Evolutionary conservation across 306 rosid species (phyloP).

Genomic region (Medicago lupulina): DNA sequence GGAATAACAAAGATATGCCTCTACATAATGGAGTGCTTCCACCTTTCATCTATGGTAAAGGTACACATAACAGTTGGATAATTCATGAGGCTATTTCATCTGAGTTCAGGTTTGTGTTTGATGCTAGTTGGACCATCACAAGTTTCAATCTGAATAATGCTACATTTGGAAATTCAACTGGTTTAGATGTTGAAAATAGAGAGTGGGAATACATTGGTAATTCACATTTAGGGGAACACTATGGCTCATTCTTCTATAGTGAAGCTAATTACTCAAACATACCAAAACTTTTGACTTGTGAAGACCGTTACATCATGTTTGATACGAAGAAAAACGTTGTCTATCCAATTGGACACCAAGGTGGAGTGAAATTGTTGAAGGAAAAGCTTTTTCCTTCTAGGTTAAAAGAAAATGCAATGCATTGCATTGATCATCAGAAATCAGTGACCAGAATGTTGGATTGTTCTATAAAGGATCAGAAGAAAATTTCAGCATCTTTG

Average conservation of each 20-base stretch:
- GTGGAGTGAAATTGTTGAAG: slow-evolving; percentile 47
- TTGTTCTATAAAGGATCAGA: slow-evolving; percentile 55
- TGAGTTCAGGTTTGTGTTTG: slow-evolving; percentile 80
- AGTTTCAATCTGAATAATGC: slow-evolving; percentile 55
- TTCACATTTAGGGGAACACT: slow-evolving; percentile 59
- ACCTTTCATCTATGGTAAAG: slow-evolving; percentile 82
- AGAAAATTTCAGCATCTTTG: slow-evolving; percentile 45
- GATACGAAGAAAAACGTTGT: slow-evolving; percentile 48
- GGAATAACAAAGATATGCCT: slow-evolving; percentile 77
- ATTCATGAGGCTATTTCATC: slow-evolving; percentile 80
- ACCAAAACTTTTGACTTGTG: slow-evolving; percentile 62
- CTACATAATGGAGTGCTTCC: slow-evolving; percentile 90
- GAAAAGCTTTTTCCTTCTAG: neutral
- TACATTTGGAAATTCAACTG: slow-evolving; percentile 43
- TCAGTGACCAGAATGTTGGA: slow-evolving; percentile 44
- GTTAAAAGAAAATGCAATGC: slow-evolving; percentile 46
- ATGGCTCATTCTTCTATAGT: slow-evolving; percentile 71
- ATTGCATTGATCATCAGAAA: slow-evolving; percentile 54
- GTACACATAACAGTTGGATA: slow-evolving; percentile 80
- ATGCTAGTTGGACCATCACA: slow-evolving; percentile 78
- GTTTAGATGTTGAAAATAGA: slow-evolving; percentile 54
- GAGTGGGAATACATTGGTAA: slow-evolving; percentile 84
- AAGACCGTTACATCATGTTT: slow-evolving; percentile 54
- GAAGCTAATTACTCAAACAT: slow-evolving; percentile 60
- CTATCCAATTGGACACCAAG: slow-evolving; percentile 46